A percentile compares a stretch with the other conserved stretches of the same genome.
phyloP scores from a whole-genome alignment of 2,329 filamentous ascomycete genomes.

The Aspergillus sp. region DNA sequence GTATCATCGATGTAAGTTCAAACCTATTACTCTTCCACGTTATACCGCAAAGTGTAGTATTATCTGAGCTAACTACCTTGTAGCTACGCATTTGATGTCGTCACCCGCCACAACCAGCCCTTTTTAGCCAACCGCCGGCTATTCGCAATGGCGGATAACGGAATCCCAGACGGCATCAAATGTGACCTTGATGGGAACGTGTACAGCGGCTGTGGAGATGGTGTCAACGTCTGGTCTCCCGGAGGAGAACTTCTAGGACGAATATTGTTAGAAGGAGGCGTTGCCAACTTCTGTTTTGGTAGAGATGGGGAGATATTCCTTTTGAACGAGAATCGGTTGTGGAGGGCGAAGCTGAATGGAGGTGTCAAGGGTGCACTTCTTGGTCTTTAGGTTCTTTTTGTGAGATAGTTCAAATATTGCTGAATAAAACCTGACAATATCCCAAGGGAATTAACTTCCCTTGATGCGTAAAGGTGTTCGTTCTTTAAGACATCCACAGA shows the following conservation, averaged over 20 bases:
- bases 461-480: no score
- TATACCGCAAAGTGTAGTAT: no score
- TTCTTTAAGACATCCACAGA: no score
- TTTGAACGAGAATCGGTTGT: slow-evolving; percentile 47
- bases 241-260: slow-evolving; percentile 55
- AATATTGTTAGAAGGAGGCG: slow-evolving; percentile 52
- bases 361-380: slow-evolving; percentile 17
- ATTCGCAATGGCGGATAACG: slow-evolving; percentile 52
- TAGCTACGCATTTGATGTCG: slow-evolving; percentile 52
- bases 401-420: neutral
- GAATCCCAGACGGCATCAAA: slow-evolving; percentile 51
- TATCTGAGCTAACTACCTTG: neutral
- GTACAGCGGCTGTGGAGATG: slow-evolving; percentile 56
- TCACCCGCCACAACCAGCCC: slow-evolving; percentile 30
- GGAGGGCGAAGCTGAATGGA: slow-evolving; percentile 39
- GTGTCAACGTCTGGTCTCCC: slow-evolving; percentile 55
- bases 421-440: neutral
- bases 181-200: slow-evolving; percentile 56
- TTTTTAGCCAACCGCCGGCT: slow-evolving; percentile 52
- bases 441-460: no score
- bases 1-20: slow-evolving; percentile 30
- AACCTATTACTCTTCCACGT: neutral
- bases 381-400: neutral
- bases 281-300: slow-evolving; percentile 54
- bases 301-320: slow-evolving; percentile 34